Conservation (phyloP, 148 eudicot genomes). For the Linanthus parryae region DNA sequence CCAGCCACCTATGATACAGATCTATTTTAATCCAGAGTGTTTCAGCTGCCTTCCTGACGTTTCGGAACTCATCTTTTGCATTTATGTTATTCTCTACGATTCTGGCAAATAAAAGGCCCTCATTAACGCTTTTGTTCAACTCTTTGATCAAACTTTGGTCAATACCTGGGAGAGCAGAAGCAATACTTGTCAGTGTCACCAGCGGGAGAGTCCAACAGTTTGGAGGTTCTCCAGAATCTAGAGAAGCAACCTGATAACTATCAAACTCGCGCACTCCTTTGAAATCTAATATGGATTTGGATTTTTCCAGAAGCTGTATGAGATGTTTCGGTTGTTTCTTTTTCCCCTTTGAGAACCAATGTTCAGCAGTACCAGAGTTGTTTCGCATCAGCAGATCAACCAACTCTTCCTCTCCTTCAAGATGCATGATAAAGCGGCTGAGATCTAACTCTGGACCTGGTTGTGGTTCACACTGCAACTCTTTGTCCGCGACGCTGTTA, state of each 20-base stretch:
- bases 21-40: constrained; percentile 37
- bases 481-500: constrained; percentile 2
- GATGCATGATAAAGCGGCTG: constrained; percentile 35
- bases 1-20: constrained; percentile 38
- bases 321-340: constrained; percentile 32
- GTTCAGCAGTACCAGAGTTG: constrained; percentile 25
- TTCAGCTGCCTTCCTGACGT: constrained; percentile 37
- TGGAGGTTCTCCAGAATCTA: constrained; percentile 42
- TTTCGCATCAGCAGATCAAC: constrained; percentile 32
- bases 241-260: constrained; percentile 24
- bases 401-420: constrained; percentile 44
- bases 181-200: constrained; percentile 43
- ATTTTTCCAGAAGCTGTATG: constrained; percentile 25
- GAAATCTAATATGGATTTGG: constrained; percentile 11
- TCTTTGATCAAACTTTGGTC: constrained; percentile 15
- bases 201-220: constrained; percentile 54
- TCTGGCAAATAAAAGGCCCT: constrained; percentile 30
- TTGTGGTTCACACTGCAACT: constrained; percentile 12
- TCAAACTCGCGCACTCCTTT: constrained; percentile 35
- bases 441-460: constrained; percentile 16
- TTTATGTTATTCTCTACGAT: constrained; percentile 29
- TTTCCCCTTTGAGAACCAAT: constrained; percentile 35
- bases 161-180: constrained; percentile 29
- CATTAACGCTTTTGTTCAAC: constrained; percentile 24
- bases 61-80: constrained; percentile 12